Conservation (phyloP, 2,329 filamentous ascomycete genomes). For the Microcyclosporella mali region DNA sequence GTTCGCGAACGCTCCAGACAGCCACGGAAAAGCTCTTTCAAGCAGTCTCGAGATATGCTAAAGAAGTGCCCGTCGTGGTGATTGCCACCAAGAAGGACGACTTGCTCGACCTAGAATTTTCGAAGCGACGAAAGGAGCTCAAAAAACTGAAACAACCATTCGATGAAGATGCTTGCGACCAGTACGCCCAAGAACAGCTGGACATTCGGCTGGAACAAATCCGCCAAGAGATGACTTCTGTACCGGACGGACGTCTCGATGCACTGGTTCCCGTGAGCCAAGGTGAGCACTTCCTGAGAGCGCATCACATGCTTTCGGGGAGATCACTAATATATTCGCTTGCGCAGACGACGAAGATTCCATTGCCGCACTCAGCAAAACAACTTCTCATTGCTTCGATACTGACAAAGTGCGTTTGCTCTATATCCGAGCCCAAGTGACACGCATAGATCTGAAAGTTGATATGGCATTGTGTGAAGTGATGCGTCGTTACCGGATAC, state of each 20-base stretch:
- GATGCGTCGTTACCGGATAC: conserved; percentile 28
- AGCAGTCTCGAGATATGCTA: conserved; percentile 27
- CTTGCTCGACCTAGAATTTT: conserved; percentile 24
- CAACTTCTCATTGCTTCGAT: conserved; percentile 29
- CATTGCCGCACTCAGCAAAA: conserved; percentile 26
- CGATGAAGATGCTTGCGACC: conserved; percentile 20
- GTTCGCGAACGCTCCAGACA: conserved; percentile 30
- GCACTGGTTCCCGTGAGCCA: conserved; percentile 23
- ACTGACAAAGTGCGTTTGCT: conserved; percentile 31
- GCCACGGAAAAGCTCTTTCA: conserved; percentile 31
- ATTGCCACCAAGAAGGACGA: conserved; percentile 34
- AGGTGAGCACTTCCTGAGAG: too few species aligned
- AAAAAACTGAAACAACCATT: conserved; percentile 15
- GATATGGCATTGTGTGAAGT: conserved; percentile 31
- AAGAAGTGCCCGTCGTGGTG: conserved; percentile 31
- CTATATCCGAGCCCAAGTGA: conserved; percentile 32
- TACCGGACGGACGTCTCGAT: conserved; percentile 22
- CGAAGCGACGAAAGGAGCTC: conserved; percentile 13
- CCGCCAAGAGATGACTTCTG: conserved; percentile 18
- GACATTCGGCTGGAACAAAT: conserved; percentile 21
- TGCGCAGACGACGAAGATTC: conserved; percentile 28
- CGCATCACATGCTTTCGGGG: too few species aligned
- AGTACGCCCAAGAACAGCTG: conserved; percentile 23
- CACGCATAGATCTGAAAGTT: conserved; percentile 32
- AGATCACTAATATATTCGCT: too few species aligned